Evolutionary conservation across 768 basidiomycete genomes (phyloP), one percentile per base, ranked within the genome.

Genomic region (Antrodiella citrinella): DNA sequence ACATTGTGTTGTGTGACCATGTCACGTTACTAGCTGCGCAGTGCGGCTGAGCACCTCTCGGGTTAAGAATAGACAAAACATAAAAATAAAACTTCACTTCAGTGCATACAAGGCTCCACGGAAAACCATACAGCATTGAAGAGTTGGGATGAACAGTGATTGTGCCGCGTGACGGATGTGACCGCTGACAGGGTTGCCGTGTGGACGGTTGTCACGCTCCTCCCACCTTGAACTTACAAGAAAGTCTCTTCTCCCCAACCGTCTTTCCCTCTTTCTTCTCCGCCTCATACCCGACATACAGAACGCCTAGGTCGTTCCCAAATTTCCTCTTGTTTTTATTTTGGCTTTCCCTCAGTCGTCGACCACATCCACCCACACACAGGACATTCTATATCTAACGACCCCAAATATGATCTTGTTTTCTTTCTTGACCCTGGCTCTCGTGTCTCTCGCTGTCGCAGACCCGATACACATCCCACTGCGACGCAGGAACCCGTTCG

Each of bases 391-490:
- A 7, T 15, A 35, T 35, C 30, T 35, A 7, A 35, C 30, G 30
- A 35, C 7, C 15, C 30, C 7, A 7, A 35, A n/a, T n/a, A 47
- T 48, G 25, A 54, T 54, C 47, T 23, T 54, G 9, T 26, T 47
- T 19, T n/a, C 45, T 4, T 48, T 47, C 23, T 40, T 55, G 18
- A 26, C 51, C 18, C 44, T 55, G 38, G 47, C 54, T 41, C 54
- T 55, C 30, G 47, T 52, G 44, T 22, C 44, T 18, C 48, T 55
- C 38, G 51, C 26, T 19, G 51, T 43, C 41, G 54, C 54, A 30
- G 54, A 55, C 18, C 51, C 47, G 4, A 24, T 52, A 11, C 47
- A 52, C 44, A 45, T 55, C 13, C 54, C 54, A 12, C 41, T 55
- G 11, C 41, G 26, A 24, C 47, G 54, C 20, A 49, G 51, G 24